Evolutionary conservation across 257 asterid genomes (phyloP).

Genomic region (Petunia secreta): DNA sequence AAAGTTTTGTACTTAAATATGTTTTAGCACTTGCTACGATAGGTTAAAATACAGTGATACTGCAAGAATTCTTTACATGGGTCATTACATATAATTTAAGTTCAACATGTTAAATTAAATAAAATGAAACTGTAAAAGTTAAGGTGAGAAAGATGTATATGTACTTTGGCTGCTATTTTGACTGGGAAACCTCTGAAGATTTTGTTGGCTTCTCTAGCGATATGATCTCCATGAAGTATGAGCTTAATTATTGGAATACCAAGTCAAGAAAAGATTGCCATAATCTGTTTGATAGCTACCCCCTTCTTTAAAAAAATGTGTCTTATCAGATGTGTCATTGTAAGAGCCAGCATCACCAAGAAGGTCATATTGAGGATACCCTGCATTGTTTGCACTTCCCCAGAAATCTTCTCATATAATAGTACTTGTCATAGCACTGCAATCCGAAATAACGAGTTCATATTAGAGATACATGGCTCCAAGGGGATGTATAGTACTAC

Average conservation of each 20-base stretch:
- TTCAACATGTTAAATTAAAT: too few species aligned
- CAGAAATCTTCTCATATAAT: constrained; percentile 53
- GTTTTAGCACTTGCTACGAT: too few species aligned
- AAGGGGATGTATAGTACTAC: too few species aligned
- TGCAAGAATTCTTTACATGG: too few species aligned
- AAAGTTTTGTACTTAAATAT: too few species aligned
- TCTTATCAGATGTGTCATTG: constrained; percentile 58
- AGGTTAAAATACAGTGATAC: too few species aligned
- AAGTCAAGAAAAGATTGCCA: constrained; percentile 71
- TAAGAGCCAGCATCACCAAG: constrained; percentile 63
- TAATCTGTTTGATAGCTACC: constrained; percentile 69
- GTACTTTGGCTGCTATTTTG: constrained; percentile 46
- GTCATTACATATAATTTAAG: too few species aligned
- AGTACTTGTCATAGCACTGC: constrained; percentile 78
- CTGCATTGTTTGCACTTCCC: constrained; percentile 56
- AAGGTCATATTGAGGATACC: constrained; percentile 64
- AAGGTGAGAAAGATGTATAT: not conserved
- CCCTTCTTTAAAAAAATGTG: constrained; percentile 56
- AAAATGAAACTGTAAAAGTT: too few species aligned
- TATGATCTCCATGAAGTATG: constrained; percentile 79
- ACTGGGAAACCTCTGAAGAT: constrained; percentile 55
- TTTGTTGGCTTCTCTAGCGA: constrained; percentile 73
- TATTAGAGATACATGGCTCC: too few species aligned
- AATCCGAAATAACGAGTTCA: not conserved
- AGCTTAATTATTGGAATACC: constrained; percentile 69